Evolutionary conservation across 148 eudicot species (phyloP).

Genomic region (Vaccinium darrowii): DNA sequence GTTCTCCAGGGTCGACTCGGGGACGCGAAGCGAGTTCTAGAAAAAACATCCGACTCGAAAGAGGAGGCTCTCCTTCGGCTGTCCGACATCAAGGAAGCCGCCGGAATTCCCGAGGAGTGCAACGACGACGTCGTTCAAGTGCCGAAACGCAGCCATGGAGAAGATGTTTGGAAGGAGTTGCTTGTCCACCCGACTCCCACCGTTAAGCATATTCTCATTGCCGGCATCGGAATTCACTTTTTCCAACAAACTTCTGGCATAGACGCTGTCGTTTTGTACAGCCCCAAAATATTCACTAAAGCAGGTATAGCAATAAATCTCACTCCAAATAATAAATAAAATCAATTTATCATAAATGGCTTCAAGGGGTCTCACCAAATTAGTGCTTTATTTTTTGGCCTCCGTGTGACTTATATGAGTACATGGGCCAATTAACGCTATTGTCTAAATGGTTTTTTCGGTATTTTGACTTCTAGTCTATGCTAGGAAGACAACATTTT

Average conservation of each 20-base stretch:
- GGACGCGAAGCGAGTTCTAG: slow-evolving; percentile 44
- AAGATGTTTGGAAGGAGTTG: slow-evolving; percentile 44
- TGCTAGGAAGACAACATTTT: too few relatives aligned
- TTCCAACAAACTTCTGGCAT: slow-evolving; percentile 53
- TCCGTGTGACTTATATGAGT: too few relatives aligned
- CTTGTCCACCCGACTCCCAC: slow-evolving; percentile 39
- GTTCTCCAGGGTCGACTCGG: slow-evolving; percentile 43
- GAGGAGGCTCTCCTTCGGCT: slow-evolving; percentile 41
- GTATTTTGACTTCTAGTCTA: too few relatives aligned
- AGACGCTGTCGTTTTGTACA: slow-evolving; percentile 52
- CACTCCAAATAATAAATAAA: neutral
- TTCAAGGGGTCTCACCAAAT: too few relatives aligned
- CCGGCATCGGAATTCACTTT: slow-evolving; percentile 50
- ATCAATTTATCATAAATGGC: too few relatives aligned
- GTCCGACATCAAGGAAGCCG: slow-evolving; percentile 49
- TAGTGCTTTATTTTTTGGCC: too few relatives aligned
- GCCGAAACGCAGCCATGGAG: slow-evolving; percentile 26
- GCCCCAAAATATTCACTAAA: slow-evolving; percentile 47
- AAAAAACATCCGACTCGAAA: slow-evolving; percentile 37
- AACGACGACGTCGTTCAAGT: slow-evolving; percentile 32
- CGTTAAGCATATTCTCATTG: slow-evolving; percentile 37
- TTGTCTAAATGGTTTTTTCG: too few relatives aligned
- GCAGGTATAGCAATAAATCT: slow-evolving; percentile 28
- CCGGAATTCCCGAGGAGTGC: slow-evolving; percentile 36
- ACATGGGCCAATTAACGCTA: too few relatives aligned